phyloP scores from a whole-genome alignment of 345 rosid species.

The Eucalyptus viminalis region DNA sequence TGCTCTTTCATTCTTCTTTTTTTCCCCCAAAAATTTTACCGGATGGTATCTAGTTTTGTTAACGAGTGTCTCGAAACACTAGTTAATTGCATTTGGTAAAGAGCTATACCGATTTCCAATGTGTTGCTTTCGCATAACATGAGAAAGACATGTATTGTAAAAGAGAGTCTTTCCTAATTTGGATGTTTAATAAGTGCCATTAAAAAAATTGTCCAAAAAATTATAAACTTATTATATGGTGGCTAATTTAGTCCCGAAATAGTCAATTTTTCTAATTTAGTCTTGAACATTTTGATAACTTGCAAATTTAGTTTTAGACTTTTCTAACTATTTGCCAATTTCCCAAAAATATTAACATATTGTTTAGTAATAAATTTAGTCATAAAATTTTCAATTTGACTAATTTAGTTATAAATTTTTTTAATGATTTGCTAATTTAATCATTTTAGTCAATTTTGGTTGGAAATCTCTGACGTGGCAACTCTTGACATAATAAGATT shows the following conservation, averaged over 20 bases:
- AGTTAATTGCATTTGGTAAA: too few relatives aligned
- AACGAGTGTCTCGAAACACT: not conserved
- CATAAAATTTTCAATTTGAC: accelerated
- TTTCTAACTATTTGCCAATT: accelerated
- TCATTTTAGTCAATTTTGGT: accelerated
- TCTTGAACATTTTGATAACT: too few relatives aligned
- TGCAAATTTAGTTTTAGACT: accelerated
- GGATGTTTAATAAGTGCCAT: too few relatives aligned
- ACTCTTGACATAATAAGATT: accelerated
- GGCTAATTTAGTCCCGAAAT: accelerated
- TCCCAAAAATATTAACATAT: too few relatives aligned
- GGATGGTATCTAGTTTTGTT: not conserved
- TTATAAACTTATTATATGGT: accelerated
- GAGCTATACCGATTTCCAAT: too few relatives aligned
- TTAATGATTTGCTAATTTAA: too few relatives aligned
- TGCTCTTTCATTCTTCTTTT: not conserved
- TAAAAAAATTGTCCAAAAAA: too few relatives aligned
- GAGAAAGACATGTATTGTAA: too few relatives aligned
- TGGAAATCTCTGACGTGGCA: accelerated
- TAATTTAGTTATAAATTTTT: accelerated
- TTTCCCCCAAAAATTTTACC: accelerated
- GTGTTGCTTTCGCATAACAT: too few relatives aligned
- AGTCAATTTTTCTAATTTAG: too few relatives aligned
- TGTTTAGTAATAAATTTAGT: accelerated
- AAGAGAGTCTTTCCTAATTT: too few relatives aligned